These are phyloP conservation scores for Calonectria fujianensis DNA, from an alignment of 2,329 filamentous ascomycete species.

Conservation along the genomic window DNA sequence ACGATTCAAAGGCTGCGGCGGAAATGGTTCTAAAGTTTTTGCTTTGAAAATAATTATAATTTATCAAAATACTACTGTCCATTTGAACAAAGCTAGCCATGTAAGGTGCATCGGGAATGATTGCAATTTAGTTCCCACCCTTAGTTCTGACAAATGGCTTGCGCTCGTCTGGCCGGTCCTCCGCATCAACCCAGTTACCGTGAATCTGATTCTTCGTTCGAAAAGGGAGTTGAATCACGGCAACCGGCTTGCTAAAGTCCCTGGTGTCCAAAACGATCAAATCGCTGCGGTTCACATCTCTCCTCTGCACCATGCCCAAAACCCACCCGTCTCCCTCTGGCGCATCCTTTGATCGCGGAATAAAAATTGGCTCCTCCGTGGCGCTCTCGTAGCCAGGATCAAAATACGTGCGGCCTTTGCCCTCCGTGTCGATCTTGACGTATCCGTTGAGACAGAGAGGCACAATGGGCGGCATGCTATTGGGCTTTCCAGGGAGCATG, in stretches of 20 bases:
- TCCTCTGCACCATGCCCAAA: constrained; percentile 12
- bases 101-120: too few relatives aligned
- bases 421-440: constrained; percentile 7
- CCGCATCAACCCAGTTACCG: constrained; percentile 14
- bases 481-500: constrained; percentile 8
- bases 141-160: constrained; percentile 10
- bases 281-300: constrained; percentile 12
- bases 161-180: neutral
- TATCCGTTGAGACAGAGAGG: constrained; percentile 8
- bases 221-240: constrained; percentile 12
- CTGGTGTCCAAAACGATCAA: neutral
- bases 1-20: constrained; percentile 44
- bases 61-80: neutral
- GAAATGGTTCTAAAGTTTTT: constrained; percentile 50
- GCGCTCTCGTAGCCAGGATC: constrained; percentile 14
- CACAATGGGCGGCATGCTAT: constrained; percentile 11
- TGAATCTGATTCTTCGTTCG: constrained; percentile 13
- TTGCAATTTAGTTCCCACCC: neutral
- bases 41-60: constrained; percentile 27
- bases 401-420: constrained; percentile 5
- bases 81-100: neutral
- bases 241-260: constrained; percentile 9
- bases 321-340: constrained; percentile 11
- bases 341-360: constrained; percentile 1
- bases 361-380: constrained; percentile 8